A percentile compares a stretch with the other conserved stretches of the same genome.
phyloP scores from a whole-genome alignment of 1,139 yeast genomes.

The Saccharomyces hybrid region DNA sequence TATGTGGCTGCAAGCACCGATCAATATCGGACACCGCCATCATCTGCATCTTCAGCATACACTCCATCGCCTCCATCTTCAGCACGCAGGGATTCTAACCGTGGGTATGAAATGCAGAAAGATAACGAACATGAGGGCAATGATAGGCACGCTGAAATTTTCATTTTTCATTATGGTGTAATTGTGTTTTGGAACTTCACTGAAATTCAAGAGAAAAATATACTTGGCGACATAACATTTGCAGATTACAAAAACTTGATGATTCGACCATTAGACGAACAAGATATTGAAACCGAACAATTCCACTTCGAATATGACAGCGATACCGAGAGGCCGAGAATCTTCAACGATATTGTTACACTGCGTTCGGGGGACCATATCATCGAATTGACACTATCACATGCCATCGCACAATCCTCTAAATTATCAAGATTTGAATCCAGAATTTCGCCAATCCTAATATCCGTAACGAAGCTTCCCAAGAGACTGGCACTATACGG shows the following conservation, averaged over 20 bases:
- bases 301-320: slow-evolving; percentile 86
- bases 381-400: slow-evolving; percentile 86
- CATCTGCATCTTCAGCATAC: background rate
- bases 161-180: slow-evolving; percentile 84
- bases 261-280: slow-evolving; percentile 72
- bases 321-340: slow-evolving; percentile 75
- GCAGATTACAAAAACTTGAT: slow-evolving; percentile 40
- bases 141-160: slow-evolving; percentile 80
- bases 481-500: slow-evolving; percentile 88
- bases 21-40: background rate
- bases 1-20: background rate
- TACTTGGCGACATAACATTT: slow-evolving; percentile 85
- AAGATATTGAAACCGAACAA: slow-evolving; percentile 90
- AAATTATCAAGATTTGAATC: slow-evolving; percentile 87
- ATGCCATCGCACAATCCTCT: slow-evolving; percentile 94
- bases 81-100: background rate
- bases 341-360: slow-evolving; percentile 90
- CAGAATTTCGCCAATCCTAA: slow-evolving; percentile 75
- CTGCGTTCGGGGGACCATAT: slow-evolving; percentile 85
- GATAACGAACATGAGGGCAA: slow-evolving; percentile 6
- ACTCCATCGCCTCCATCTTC: background rate
- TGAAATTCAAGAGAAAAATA: slow-evolving; percentile 85
- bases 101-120: background rate
- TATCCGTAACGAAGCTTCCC: slow-evolving; percentile 80
- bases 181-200: slow-evolving; percentile 96